Percentiles rank a stretch among this genome's conserved stretches.
Evolutionary conservation across 495 filamentous ascomycete species (phyloP).

Genomic region (Emericellopsis terricola): DNA sequence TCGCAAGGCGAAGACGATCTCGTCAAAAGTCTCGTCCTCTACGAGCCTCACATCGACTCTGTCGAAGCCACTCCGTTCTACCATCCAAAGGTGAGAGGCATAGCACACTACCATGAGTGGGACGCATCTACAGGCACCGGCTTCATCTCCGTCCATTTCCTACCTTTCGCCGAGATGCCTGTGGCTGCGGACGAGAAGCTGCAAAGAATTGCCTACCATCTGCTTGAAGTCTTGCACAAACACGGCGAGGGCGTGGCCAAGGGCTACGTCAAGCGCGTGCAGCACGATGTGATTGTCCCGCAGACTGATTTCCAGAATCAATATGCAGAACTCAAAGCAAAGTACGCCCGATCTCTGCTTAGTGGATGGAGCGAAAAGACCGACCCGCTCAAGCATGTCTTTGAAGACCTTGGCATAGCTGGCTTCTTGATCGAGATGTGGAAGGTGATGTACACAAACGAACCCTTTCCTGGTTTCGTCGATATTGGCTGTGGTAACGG

Average conservation of each 20-base stretch:
- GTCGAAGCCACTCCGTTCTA: constrained; percentile 63
- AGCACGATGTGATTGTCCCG: constrained; percentile 59
- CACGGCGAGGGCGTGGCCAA: constrained; percentile 45
- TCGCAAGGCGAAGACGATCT: constrained; percentile 3
- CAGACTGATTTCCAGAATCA: constrained; percentile 60
- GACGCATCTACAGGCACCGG: constrained; percentile 18
- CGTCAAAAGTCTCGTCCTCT: constrained; percentile 45
- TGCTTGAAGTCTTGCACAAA: constrained; percentile 57
- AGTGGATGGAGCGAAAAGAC: constrained; percentile 66
- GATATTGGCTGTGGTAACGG: constrained; percentile 95
- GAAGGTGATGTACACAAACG: constrained; percentile 55
- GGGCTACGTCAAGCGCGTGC: constrained; percentile 55
- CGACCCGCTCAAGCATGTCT: constrained; percentile 80
- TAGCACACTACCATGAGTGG: constrained; percentile 60
- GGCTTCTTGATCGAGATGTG: constrained; percentile 90
- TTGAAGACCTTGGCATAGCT: constrained; percentile 83
- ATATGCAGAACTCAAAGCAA: constrained; percentile 61
- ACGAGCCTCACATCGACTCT: constrained; percentile 50
- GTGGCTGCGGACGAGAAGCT: constrained; percentile 31
- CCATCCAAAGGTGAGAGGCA: constrained; percentile 52
- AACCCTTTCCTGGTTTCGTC: constrained; percentile 68
- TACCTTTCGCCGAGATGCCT: constrained; percentile 30
- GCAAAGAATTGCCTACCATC: constrained; percentile 47
- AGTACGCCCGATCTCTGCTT: constrained; percentile 51
- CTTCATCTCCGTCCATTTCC: constrained; percentile 48